Evolutionary conservation across 306 rosid species (phyloP), one percentile per base, ranked within the genome.

Genomic region (Oemleria cerasiformis): DNA sequence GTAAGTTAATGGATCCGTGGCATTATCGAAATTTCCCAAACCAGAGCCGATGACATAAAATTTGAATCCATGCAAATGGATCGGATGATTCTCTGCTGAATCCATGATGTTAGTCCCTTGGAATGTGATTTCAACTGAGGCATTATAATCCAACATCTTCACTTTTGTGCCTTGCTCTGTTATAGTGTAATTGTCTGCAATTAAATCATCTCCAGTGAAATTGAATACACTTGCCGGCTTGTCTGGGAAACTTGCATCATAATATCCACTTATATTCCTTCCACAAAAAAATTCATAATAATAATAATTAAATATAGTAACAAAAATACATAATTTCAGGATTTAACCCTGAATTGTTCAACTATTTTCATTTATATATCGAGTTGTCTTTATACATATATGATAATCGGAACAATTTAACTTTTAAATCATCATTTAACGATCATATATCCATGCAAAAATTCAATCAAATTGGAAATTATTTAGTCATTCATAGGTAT

Each of bases 71-170:
- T 78, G 79, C 39, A 68, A 38, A 70, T 79, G 78, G 4, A 73
- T 72, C 3, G 78, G 84, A 72, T 75, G 84, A 62, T 63, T 80
- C 73, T 70, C 75, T 56, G 71, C 79, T 5, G 80, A 60, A 39
- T 72, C 67, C 63, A 74, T 65, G 23, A 66, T 23, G 25, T 81
- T 85, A 36, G 90, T 83, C 56, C 88, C 86, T 69, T 85, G 90
- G 44, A 77, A 63, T 9, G 69, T 77, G 62, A 86, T 55, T 51
- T 88, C 88, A 10, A 88, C 86, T 0, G 45, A 55, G 65, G 76
- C 75, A 34, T 78, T 80, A 67, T 75, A 80, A 5, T 80, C 48
- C 4, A 88, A 55, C 44, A 86, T 56, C 58, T 65, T 86, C 57
- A 82, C 93, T 75, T 73, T 74, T 0, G 87, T 86, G 50, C 85